Base-by-base conservation (phyloP, 164 flowering plant species). In the Macadamia tetraphylla region DNA sequence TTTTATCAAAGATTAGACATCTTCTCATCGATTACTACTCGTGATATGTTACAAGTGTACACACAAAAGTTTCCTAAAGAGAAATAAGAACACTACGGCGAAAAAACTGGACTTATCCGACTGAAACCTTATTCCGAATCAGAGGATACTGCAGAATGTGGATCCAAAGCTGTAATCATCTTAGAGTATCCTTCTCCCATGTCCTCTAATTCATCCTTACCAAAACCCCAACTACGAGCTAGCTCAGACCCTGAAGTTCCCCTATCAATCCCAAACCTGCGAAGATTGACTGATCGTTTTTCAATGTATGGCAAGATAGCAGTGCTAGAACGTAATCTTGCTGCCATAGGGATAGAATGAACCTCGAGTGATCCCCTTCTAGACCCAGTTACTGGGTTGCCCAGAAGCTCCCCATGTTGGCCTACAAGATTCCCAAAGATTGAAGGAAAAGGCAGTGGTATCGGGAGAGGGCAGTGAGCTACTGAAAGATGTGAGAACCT, bases 361-460 rank as follows among this genome's bases (percentile, higher is more conserved):
- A 94, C 83, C 10, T 88, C 94, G 31, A 92, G 92, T 1, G 98
- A 83, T 23, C 97, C 91, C 71, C 83, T 83, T 9, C 64, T 9
- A 40, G 82, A 71, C 55, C 77, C 81, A 40, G 75, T 57, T 30
- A 69, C 15, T 46, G 90, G 83, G 55, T 57, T 77, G 65, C 68
- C 76, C 58, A 84, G 65, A 49, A 92, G 72, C 73, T 87, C 88
- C 13, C 97, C 99, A 14, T 76, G 77, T 71, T 78, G 78, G 52
- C 98, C 92, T 29, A 94, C 82, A 51, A 10, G 71, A 65, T 76
- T 82, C 12, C 85, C 73, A 31, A 94, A 89, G 44, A 94, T 89
- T 66, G 84, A 81, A 66, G 98, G 99, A 69, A 89, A 92, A 29
- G 98, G 94, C 64, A 92, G 78, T 1, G 98, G 98, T 64, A 94